Base-by-base conservation (phyloP, 345 rosid species). In the Carallia pectinifolia region DNA sequence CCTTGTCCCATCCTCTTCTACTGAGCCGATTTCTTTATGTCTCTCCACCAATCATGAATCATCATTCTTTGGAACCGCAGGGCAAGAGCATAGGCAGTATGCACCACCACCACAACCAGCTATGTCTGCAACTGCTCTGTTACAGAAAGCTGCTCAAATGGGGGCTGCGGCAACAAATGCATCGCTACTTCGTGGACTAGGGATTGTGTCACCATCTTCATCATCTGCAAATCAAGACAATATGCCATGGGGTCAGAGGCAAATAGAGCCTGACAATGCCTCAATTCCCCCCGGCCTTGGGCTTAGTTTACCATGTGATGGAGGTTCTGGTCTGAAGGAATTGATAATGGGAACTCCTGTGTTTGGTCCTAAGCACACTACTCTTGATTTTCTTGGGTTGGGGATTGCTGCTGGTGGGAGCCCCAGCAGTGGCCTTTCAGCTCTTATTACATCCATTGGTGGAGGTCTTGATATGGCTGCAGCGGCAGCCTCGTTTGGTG, bases 371-470 rank as follows among this genome's bases (percentile, higher is more conserved):
- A 92, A 88, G 67, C 93, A 90, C 74, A 81, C 93, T 0, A 95
- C 97, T 2, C 90, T 95, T 1, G 99, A 95, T 80, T 95, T 95
- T 71, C 97, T 95, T 1, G 97, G 97, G 58, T 76, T 95, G 52
- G 99, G 99, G 68, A 88, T 91, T 88, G 97, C 97, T 48, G 96
- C 86, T 17, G 88, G 95, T 30, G 90, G 82, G 58, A 85, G 80
- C 48, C 76, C 91, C 5, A 76, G 65, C 53, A 61, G 81, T 50
- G 81, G 90, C 33, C 76, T 92, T 71, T 86, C 97, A 4, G 93
- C 93, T 74, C 74, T 90, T 52, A 83, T 94, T 40, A 88, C 93
- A 34, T 92, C 97, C 1, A 85, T 90, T 1, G 85, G 90, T n/a
- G 84, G 90, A 13, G 86, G 86, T 8, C 80, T 87, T n/a, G 90